Base-by-base conservation (phyloP, 106 monocot species). In the Dioscorea dumetorum region DNA sequence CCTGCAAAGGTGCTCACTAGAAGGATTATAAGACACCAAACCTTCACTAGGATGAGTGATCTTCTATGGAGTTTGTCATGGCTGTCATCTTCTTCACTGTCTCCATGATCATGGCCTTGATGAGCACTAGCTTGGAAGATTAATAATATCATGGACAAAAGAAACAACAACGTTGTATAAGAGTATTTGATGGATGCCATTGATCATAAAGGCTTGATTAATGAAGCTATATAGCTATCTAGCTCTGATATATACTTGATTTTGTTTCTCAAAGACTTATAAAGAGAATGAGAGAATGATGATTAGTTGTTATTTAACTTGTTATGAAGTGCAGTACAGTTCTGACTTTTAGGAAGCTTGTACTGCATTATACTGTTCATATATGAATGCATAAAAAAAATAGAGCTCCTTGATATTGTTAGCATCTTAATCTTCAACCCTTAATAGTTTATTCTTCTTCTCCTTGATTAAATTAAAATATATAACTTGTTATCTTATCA, bases 1-100 rank as follows among this genome's bases (percentile, higher is more conserved):
- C 77, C 89, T 24, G 35, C 67, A 72, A 90, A 90, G 23, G 89
- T 90, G 74, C 52, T 33, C 10, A 78, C 77, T 12, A 90, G 72
- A 4, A 90, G 60, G 58, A 90, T 82, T n/a, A 90, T 58, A 17
- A 90, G 82, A 75, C 89, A 41, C 41, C 41, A 41, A 41, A 41
- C 41, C 41, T 41, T 41, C 41, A 41, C 41, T 41, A 41, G 41
- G 6, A 41, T 41, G 41, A 41, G 41, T 8, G 6, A 6, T 10
- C 10, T 41, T 41, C 9, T 6, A 41, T 41, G 41, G 0, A 41
- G 41, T 41, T 23, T 21, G 6, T 60, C 23, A 23, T 63, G 22
- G 58, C 24, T 63, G 33, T 41, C 10, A 41, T 41, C 41, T 10
- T 41, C 41, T 41, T 41, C 41, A 41, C 5, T 41, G 41, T 41